Evolutionary conservation across 169 alveolate species (phyloP).

Genomic region (Plasmodium yoelii): DNA sequence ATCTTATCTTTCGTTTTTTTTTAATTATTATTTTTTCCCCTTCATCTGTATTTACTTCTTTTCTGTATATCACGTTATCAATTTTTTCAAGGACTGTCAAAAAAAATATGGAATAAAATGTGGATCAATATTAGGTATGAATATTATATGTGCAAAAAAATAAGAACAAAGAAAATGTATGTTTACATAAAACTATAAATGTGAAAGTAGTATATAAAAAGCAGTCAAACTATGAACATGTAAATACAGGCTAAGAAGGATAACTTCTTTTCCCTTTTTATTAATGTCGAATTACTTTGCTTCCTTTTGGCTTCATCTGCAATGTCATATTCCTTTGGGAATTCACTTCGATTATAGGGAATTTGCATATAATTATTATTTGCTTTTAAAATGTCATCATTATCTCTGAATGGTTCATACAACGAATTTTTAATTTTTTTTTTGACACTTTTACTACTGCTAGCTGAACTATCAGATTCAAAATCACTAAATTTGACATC

Average conservation of each 20-base stretch:
- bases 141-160: not conserved
- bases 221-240: not conserved
- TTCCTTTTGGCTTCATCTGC: slow-evolving; percentile 40
- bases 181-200: not conserved
- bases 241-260: not conserved
- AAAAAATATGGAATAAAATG: slow-evolving; percentile 1
- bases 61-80: slow-evolving; percentile 71
- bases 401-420: slow-evolving; percentile 45
- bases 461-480: slow-evolving; percentile 65
- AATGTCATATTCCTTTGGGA: slow-evolving; percentile 47
- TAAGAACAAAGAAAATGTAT: not conserved
- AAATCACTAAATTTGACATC: slow-evolving; percentile 70
- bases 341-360: slow-evolving; percentile 25
- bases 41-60: slow-evolving; percentile 65
- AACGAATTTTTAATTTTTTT: slow-evolving; percentile 29
- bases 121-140: not conserved
- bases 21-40: slow-evolving; percentile 71
- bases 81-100: slow-evolving; percentile 57
- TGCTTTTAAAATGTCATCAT: slow-evolving; percentile 24
- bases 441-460: slow-evolving; percentile 27
- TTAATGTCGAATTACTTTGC: slow-evolving; percentile 5
- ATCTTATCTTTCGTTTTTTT: slow-evolving; percentile 73
- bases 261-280: not conserved
- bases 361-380: slow-evolving; percentile 14
- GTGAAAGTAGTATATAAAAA: not conserved